Evolutionary conservation across 2,329 filamentous ascomycete species (phyloP).

Genomic region (Venturia nashicola): DNA sequence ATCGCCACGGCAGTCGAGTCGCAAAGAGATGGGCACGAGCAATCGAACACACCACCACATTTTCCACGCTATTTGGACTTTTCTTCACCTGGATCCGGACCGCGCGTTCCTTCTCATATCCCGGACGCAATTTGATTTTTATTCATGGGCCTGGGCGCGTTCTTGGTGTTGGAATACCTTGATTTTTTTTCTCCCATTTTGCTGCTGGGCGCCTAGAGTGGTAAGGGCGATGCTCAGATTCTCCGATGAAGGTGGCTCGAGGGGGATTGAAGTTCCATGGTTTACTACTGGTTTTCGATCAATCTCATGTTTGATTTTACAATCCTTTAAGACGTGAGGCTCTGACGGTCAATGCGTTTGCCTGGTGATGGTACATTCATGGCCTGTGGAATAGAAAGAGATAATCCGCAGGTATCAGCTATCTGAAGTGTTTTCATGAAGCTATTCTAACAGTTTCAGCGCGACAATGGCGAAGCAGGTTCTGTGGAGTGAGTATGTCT

Average conservation of each 20-base stretch:
- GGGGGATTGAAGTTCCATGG: not conserved
- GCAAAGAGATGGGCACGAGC: not conserved
- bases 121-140: not conserved
- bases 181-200: not conserved
- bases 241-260: not conserved
- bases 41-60: not conserved
- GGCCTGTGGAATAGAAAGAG: not conserved
- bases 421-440: not conserved
- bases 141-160: not conserved
- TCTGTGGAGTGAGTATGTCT: not conserved
- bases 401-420: not conserved
- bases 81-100: not conserved
- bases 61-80: not conserved
- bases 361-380: not conserved
- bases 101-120: not conserved
- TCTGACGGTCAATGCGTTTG: not conserved
- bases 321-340: not conserved
- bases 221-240: not conserved
- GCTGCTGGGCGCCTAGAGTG: not conserved
- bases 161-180: not conserved
- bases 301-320: not conserved
- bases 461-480: not conserved
- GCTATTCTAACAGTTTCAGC: not conserved
- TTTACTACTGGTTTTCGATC: constrained; percentile 2
- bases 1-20: not conserved